phyloP scores from a whole-genome alignment of 2,329 filamentous ascomycete genomes.

The Trichoderma simmonsii region DNA sequence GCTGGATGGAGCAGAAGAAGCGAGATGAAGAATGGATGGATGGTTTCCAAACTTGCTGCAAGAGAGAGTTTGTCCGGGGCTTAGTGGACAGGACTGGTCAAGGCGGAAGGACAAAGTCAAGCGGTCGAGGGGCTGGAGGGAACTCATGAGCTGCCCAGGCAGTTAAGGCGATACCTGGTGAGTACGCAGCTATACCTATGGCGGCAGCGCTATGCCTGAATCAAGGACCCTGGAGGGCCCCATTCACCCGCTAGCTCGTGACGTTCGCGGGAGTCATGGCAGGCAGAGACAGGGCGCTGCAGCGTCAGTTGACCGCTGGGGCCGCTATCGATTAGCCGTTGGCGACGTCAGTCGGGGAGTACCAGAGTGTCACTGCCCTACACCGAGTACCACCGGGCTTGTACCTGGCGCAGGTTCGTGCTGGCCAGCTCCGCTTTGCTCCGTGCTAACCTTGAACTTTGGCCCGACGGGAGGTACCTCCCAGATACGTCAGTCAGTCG shows the following conservation, averaged over 20 bases:
- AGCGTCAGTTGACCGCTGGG: slow-evolving; percentile 19
- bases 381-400: slow-evolving; percentile 5
- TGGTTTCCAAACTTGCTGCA: not conserved
- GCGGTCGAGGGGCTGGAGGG: slow-evolving; percentile 17
- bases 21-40: not conserved
- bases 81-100: not conserved
- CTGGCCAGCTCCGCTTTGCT: not conserved
- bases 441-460: not conserved
- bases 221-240: slow-evolving; percentile 1
- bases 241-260: slow-evolving; percentile 20
- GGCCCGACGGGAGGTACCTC: not conserved
- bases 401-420: not conserved
- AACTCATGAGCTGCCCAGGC: slow-evolving; percentile 13
- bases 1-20: not conserved
- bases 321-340: slow-evolving; percentile 16
- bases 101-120: not conserved
- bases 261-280: slow-evolving; percentile 19
- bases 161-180: slow-evolving; percentile 10
- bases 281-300: slow-evolving; percentile 13
- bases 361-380: slow-evolving; percentile 1
- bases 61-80: not conserved
- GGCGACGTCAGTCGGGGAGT: slow-evolving; percentile 10
- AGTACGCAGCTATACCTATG: not conserved
- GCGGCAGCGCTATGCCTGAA: slow-evolving; percentile 12
- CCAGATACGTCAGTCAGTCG: not conserved